Evolutionary conservation across 371 early-diverging fungal genomes (phyloP).

Genomic region (Entomophthora muscae): DNA sequence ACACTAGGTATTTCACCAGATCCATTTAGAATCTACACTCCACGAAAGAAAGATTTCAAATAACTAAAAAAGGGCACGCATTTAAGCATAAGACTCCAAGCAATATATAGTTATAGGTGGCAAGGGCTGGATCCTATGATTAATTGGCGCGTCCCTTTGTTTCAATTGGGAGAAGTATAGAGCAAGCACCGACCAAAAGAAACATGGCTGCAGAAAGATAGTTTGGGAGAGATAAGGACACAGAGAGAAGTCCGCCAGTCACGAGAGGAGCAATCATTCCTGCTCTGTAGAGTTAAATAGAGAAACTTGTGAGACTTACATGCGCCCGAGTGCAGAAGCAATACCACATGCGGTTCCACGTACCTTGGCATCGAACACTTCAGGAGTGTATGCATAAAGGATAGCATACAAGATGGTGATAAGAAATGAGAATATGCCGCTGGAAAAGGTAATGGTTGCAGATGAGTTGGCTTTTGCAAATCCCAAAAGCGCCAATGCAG

Average conservation of each 20-base stretch:
- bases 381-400: conserved; percentile 76
- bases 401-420: conserved; percentile 67
- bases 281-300: conserved; percentile 15
- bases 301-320: conserved; percentile 17
- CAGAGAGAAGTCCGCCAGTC: conserved; percentile 37
- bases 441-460: conserved; percentile 35
- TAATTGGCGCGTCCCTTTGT: conserved; percentile 22
- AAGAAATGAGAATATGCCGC: conserved; percentile 45
- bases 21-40: too few relatives aligned
- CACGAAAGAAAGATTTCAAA: too few relatives aligned
- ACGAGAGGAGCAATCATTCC: conserved; percentile 60
- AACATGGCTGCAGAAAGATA: conserved; percentile 45
- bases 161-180: conserved; percentile 48
- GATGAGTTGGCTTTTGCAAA: conserved; percentile 34
- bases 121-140: neutral
- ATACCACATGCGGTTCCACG: conserved; percentile 69
- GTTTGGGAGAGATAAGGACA: conserved; percentile 36
- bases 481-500: conserved; percentile 38
- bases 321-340: conserved; percentile 54
- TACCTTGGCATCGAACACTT: conserved; percentile 56
- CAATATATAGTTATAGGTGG: neutral
- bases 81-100: too few relatives aligned
- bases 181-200: conserved; percentile 33
- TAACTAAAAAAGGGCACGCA: too few relatives aligned
- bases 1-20: too few relatives aligned